A percentile compares a stretch with the other conserved stretches of the same genome.
Evolutionary conservation across 345 rosid species (phyloP).

Genomic region (Kandelia obovata): DNA sequence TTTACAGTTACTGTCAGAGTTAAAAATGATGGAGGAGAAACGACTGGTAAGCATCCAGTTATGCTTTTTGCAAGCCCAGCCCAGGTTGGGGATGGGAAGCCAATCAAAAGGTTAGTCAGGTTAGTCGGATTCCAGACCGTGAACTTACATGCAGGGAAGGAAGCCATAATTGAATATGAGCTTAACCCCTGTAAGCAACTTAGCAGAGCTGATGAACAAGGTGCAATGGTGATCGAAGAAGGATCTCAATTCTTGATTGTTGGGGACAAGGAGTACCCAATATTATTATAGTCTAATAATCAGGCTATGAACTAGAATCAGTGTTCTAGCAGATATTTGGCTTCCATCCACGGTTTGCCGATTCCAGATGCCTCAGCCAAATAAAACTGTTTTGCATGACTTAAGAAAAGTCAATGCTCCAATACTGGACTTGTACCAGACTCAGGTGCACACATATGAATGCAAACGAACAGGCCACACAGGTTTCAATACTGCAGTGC

Average conservation of each 20-base stretch:
- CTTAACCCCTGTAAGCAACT: constrained; percentile 60
- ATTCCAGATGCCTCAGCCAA: not conserved
- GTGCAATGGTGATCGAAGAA: constrained; percentile 64
- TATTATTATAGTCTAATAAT: constrained; percentile 41
- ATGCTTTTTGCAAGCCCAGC: constrained; percentile 55
- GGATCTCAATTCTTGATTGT: constrained; percentile 64
- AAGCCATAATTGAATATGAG: constrained; percentile 49
- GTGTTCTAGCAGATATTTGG: not conserved
- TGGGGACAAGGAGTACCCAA: constrained; percentile 55
- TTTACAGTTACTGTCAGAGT: constrained; percentile 44
- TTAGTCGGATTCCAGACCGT: constrained; percentile 67
- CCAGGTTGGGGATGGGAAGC: constrained; percentile 46
- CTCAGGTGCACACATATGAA: too few relatives aligned
- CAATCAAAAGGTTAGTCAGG: constrained; percentile 39
- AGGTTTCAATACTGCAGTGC: too few relatives aligned
- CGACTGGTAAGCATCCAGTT: constrained; percentile 70
- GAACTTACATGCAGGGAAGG: constrained; percentile 50
- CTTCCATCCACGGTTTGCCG: constrained; percentile 13
- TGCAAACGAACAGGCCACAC: too few relatives aligned
- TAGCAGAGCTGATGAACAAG: constrained; percentile 62
- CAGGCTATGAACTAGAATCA: not conserved
- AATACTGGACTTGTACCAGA: too few relatives aligned
- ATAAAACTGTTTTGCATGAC: not conserved
- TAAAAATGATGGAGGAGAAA: constrained; percentile 47
- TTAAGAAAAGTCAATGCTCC: not conserved